These are phyloP conservation scores for Verticillium albo-atrum DNA, from an alignment of 2,329 filamentous ascomycete species.

Conservation along the genomic window DNA sequence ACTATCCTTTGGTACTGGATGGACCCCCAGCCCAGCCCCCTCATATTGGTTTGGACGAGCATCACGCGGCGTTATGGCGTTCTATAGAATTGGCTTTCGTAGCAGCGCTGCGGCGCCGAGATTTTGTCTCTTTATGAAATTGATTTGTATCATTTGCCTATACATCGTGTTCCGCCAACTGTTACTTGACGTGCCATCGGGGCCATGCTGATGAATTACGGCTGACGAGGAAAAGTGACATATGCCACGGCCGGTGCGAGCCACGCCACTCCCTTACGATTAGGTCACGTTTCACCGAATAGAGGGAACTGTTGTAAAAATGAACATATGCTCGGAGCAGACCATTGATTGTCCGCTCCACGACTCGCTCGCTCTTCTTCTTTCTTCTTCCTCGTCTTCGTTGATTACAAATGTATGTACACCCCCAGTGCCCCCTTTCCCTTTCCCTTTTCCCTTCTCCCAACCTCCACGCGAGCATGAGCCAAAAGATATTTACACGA, in stretches of 20 bases:
- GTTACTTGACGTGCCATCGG: no score
- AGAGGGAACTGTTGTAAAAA: not conserved
- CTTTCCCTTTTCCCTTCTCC: no score
- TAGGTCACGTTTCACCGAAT: not conserved
- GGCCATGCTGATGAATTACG: no score
- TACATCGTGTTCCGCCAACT: no score
- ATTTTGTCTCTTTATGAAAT: not conserved
- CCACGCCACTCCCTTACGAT: not conserved
- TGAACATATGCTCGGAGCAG: not conserved
- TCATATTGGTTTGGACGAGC: not conserved
- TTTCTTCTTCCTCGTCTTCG: conserved; percentile 2
- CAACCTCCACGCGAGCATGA: not conserved
- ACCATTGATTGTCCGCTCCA: not conserved
- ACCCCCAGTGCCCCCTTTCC: not conserved
- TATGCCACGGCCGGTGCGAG: not conserved
- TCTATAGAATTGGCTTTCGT: conserved; percentile 1
- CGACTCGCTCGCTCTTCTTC: not conserved
- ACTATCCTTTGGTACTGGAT: no score
- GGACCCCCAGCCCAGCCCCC: no score
- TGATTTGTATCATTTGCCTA: not conserved
- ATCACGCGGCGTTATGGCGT: conserved; percentile 2
- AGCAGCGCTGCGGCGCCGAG: not conserved
- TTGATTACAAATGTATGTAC: conserved; percentile 12
- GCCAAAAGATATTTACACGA: not conserved
- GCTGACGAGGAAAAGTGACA: no score